These are phyloP conservation scores for Tothia fuscella DNA, from an alignment of 2,329 filamentous ascomycete genomes.

Conservation along the genomic window DNA sequence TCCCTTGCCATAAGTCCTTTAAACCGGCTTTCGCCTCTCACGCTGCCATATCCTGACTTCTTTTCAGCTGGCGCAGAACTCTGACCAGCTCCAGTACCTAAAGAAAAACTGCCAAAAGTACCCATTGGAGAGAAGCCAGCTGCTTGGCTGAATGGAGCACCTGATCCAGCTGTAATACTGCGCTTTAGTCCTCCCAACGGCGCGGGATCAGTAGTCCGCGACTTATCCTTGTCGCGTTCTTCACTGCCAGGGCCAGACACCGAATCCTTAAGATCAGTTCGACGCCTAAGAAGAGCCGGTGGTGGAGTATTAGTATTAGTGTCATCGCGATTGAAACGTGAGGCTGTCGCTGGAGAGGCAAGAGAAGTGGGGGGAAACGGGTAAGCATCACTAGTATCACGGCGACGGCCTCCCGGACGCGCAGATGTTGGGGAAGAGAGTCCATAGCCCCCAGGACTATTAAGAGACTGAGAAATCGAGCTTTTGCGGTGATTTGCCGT, in stretches of 20 bases:
- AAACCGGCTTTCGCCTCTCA: constrained; percentile 68
- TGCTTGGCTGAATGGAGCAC: constrained; percentile 38
- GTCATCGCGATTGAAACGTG: constrained; percentile 53
- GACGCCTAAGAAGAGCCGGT: constrained; percentile 47
- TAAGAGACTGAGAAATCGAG: constrained; percentile 60
- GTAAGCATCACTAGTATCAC: constrained; percentile 68
- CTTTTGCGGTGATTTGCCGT: constrained; percentile 54
- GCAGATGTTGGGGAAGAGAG: constrained; percentile 62
- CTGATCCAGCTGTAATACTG: constrained; percentile 42
- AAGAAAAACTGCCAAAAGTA: constrained; percentile 81
- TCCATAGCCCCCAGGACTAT: constrained; percentile 50
- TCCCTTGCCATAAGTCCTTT: constrained; percentile 77
- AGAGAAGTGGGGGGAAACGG: constrained; percentile 38
- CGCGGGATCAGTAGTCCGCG: constrained; percentile 19
- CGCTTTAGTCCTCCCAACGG: constrained; percentile 46
- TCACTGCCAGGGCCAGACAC: constrained; percentile 29
- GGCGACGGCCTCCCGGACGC: constrained; percentile 65
- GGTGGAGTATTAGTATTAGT: constrained; percentile 45
- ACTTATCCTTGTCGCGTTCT: constrained; percentile 39
- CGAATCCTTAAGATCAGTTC: constrained; percentile 49
- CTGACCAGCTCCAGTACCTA: constrained; percentile 42
- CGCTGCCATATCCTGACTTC: constrained; percentile 52
- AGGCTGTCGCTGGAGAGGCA: constrained; percentile 49
- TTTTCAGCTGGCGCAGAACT: constrained; percentile 54
- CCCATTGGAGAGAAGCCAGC: constrained; percentile 61